Evolutionary conservation across 306 rosid genomes (phyloP).

Genomic region (Vigna hirtella): DNA sequence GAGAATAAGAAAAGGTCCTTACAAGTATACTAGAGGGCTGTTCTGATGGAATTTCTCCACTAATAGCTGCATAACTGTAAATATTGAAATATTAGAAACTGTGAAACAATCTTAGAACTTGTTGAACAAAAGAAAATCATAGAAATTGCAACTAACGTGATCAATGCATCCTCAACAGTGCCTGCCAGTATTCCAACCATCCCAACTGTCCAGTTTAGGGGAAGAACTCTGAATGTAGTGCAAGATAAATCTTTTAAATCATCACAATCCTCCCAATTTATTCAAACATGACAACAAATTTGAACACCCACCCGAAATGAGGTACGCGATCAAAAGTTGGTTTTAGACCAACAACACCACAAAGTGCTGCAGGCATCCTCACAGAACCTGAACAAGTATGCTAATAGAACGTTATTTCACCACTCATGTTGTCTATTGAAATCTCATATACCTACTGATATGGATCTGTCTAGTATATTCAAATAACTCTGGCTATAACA

Average conservation of each 20-base stretch:
- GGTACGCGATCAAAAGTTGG: conserved; percentile 85
- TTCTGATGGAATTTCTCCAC: conserved; percentile 58
- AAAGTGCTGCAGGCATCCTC: conserved; percentile 92
- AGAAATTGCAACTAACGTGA: conserved; percentile 61
- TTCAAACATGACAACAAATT: conserved; percentile 16
- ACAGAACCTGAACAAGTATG: conserved; percentile 70
- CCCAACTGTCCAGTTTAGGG: conserved; percentile 93
- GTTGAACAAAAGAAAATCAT: conserved; percentile 11
- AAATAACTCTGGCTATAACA: conserved; percentile 1
- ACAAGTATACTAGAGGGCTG: conserved; percentile 49
- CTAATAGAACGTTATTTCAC: conserved; percentile 33
- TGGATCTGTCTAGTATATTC: conserved; percentile 1
- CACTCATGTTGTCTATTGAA: conserved; percentile 8
- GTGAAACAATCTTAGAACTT: conserved; percentile 20
- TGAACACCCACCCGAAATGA: conserved; percentile 71
- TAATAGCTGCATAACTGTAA: conserved; percentile 83
- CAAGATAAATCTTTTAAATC: conserved; percentile 28
- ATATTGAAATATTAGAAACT: conserved; percentile 29
- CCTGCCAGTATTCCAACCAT: conserved; percentile 88
- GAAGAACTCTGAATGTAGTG: conserved; percentile 72
- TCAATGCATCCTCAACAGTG: conserved; percentile 79
- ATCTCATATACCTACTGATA: background rate
- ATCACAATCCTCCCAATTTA: conserved; percentile 18
- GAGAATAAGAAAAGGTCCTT: conserved; percentile 40
- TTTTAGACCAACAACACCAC: conserved; percentile 89